Percentiles rank a stretch among this genome's conserved stretches.
phyloP scores from a whole-genome alignment of 2,329 filamentous ascomycete genomes.

The Tolypocladium album region DNA sequence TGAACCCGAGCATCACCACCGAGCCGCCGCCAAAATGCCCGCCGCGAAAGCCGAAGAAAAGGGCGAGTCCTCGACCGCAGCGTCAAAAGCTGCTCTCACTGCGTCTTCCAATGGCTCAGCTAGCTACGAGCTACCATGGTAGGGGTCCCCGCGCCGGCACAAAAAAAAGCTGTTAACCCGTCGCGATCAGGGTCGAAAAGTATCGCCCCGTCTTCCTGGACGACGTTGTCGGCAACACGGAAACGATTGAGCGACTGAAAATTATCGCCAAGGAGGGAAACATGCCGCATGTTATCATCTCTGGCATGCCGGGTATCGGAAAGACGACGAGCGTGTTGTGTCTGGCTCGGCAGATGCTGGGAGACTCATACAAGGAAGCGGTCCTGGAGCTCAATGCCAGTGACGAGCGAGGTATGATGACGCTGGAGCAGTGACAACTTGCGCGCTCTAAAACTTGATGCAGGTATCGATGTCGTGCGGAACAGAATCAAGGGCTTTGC shows the following conservation, averaged over 20 bases:
- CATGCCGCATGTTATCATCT: slow-evolving; percentile 98
- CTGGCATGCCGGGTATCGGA: slow-evolving; percentile 97
- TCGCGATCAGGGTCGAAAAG: slow-evolving; percentile 75
- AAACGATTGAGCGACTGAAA: slow-evolving; percentile 93
- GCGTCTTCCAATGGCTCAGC: slow-evolving; percentile 36
- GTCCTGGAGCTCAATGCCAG: slow-evolving; percentile 94
- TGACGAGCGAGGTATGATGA: slow-evolving; percentile 70
- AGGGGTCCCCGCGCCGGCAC: slow-evolving; percentile 9
- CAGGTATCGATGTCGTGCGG: slow-evolving; percentile 90
- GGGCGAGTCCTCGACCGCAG: slow-evolving; percentile 52
- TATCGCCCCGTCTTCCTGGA: slow-evolving; percentile 92
- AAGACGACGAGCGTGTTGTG: slow-evolving; percentile 96
- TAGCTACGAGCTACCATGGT: slow-evolving; percentile 75
- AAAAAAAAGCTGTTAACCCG: slow-evolving; percentile 4
- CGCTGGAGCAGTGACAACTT: background rate
- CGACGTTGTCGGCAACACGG: slow-evolving; percentile 94
- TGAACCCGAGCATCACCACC: slow-evolving; percentile 13
- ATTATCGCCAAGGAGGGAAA: slow-evolving; percentile 98
- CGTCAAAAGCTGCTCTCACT: slow-evolving; percentile 44
- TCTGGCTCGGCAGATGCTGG: slow-evolving; percentile 81
- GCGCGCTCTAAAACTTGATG: background rate
- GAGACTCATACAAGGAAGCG: slow-evolving; percentile 92
- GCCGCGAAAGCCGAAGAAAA: slow-evolving; percentile 36
- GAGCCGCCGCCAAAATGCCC: slow-evolving; percentile 30
- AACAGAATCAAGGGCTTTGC: slow-evolving; percentile 98